Evolutionary conservation across 2,329 filamentous ascomycete species (phyloP).

Genomic region (Fusarium marasasianum): DNA sequence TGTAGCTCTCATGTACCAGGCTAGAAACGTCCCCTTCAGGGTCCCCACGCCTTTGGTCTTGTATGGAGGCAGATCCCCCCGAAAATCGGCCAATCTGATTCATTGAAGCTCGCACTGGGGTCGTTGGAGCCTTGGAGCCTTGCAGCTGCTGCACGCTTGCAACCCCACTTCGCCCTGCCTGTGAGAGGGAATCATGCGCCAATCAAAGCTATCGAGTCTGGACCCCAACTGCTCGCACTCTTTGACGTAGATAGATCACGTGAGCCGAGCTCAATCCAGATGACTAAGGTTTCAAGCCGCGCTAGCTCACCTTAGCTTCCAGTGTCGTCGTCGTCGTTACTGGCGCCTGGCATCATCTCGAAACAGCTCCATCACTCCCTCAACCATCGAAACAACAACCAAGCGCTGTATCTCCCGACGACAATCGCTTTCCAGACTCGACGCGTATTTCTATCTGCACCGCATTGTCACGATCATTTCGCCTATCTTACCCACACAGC

Average conservation of each 20-base stretch:
- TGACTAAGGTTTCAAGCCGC: constrained; percentile 39
- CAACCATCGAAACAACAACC: constrained; percentile 24
- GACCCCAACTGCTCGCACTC: neutral
- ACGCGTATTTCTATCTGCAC: neutral
- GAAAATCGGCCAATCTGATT: constrained; percentile 33
- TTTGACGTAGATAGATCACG: constrained; percentile 27
- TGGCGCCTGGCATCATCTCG: constrained; percentile 43
- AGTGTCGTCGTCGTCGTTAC: constrained; percentile 44
- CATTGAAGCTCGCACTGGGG: constrained; percentile 11
- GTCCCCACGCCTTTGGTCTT: constrained; percentile 29
- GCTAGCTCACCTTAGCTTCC: constrained; percentile 37
- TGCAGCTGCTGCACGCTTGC: constrained; percentile 15
- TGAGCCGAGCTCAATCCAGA: neutral
- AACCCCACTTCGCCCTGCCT: constrained; percentile 25
- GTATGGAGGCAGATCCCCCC: constrained; percentile 28
- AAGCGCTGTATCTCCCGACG: constrained; percentile 12
- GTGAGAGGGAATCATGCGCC: constrained; percentile 2
- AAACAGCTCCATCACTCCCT: constrained; percentile 40
- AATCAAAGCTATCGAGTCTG: constrained; percentile 22
- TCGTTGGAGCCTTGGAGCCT: constrained; percentile 32
- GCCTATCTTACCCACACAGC: neutral
- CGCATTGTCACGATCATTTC: neutral
- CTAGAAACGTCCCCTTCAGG: constrained; percentile 21
- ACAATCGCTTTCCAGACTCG: constrained; percentile 5
- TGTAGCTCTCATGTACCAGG: constrained; percentile 33